phyloP scores from a whole-genome alignment of 768 basidiomycete species.

The Naganishia antarctica region DNA sequence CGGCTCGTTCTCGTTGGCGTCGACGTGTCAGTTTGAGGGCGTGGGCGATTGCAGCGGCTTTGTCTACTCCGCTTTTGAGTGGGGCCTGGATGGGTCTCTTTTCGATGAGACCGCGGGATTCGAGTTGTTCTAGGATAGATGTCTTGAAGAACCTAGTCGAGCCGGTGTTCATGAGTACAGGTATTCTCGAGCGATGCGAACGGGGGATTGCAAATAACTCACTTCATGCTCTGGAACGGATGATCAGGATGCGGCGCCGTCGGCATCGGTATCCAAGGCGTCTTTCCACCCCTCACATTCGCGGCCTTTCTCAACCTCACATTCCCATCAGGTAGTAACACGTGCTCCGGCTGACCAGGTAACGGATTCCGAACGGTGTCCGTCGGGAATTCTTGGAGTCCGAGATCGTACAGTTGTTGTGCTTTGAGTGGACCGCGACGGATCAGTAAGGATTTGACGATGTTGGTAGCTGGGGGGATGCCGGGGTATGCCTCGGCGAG shows the following conservation, averaged over 20 bases:
- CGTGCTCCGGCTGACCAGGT: conserved; percentile 30
- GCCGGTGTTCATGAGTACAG: background rate
- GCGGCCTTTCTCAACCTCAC: conserved; percentile 37
- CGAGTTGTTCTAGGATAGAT: conserved; percentile 34
- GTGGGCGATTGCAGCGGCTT: conserved; percentile 29
- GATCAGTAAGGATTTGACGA: conserved; percentile 26
- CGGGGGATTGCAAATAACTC: conserved; percentile 24
- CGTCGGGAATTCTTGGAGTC: conserved; percentile 29
- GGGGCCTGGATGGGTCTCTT: conserved; percentile 29
- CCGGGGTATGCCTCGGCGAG: conserved; percentile 10
- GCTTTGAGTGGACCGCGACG: conserved; percentile 24
- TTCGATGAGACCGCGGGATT: conserved; percentile 34
- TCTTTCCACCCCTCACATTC: conserved; percentile 37
- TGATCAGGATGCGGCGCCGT: conserved; percentile 37
- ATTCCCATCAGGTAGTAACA: conserved; percentile 28
- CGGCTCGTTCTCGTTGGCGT: conserved; percentile 24
- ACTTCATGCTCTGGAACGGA: conserved; percentile 39
- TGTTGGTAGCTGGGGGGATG: conserved; percentile 13
- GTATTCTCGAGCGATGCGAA: too few species aligned
- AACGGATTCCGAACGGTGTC: conserved; percentile 20
- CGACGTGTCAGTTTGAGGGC: conserved; percentile 31
- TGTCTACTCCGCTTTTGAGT: conserved; percentile 32
- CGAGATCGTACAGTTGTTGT: conserved; percentile 34
- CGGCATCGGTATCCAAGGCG: conserved; percentile 36
- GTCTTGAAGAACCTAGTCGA: conserved; percentile 28